Evolutionary conservation across 768 basidiomycete genomes (phyloP).

Genomic region (Dentipellis fragilis): DNA sequence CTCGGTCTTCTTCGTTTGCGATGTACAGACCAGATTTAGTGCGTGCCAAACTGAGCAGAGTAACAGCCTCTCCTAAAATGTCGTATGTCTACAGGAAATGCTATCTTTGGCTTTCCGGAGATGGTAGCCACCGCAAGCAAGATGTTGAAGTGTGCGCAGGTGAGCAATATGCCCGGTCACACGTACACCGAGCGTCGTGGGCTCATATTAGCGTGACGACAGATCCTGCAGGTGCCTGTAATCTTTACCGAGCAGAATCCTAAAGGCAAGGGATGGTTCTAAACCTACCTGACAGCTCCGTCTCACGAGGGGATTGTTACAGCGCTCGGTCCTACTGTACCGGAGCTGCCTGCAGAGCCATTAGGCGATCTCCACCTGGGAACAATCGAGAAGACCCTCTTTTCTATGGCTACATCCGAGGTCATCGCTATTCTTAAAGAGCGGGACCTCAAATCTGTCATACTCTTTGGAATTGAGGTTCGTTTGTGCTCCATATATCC

Average conservation of each 20-base stretch:
- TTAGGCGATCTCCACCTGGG: constrained; percentile 44
- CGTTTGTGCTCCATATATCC: constrained; percentile 11
- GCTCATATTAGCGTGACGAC: not conserved
- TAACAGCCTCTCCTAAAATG: not conserved
- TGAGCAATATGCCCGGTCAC: constrained; percentile 15
- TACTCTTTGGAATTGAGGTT: constrained; percentile 87
- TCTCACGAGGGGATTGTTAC: not conserved
- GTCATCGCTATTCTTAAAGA: constrained; percentile 41
- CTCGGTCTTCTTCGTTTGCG: constrained; percentile 70
- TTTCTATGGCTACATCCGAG: constrained; percentile 77
- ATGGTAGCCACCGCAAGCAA: constrained; percentile 64
- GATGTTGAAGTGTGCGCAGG: constrained; percentile 69
- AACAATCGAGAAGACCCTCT: constrained; percentile 66
- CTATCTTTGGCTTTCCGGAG: constrained; percentile 63
- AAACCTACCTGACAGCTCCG: not conserved
- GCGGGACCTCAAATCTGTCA: constrained; percentile 44
- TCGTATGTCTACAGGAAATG: constrained; percentile 23
- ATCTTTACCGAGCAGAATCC: constrained; percentile 82
- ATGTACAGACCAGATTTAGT: constrained; percentile 75
- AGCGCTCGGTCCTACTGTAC: constrained; percentile 64
- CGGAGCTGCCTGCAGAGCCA: constrained; percentile 40
- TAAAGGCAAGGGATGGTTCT: constrained; percentile 36
- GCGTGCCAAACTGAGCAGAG: constrained; percentile 15
- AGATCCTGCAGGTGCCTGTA: constrained; percentile 62
- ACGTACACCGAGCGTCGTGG: not conserved